Evolutionary conservation across 1,139 yeast genomes (phyloP), one percentile per base, ranked within the genome.

Genomic region (Protomyces gravidus): DNA sequence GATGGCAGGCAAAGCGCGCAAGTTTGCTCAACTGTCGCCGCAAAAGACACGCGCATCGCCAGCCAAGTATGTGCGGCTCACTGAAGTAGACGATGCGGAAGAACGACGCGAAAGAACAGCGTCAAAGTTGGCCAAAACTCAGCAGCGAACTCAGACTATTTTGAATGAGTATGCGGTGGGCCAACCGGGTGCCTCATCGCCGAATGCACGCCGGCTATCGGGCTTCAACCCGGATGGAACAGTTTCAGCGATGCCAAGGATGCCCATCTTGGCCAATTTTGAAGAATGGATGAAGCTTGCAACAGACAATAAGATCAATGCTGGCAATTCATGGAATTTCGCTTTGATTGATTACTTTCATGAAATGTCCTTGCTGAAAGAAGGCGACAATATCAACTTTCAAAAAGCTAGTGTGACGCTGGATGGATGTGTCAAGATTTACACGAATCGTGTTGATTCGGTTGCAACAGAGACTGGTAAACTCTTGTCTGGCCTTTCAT

Each of bases 381-480:
- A 77, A 50, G 86, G 86, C 3, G 84, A 82, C 61, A 78, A 81
- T 21, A 82, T 85, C 66, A 84, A 85, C 68, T 86, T 86, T 68
- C 92, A 84, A 67, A 80, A 80, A 64, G 95, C 95, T 0, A 81
- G 89, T 0, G 85, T 89, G 1, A 85, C 95, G 0, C 72, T 87
- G 46, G 95, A 87, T 68, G 95, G 95, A 0, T 87, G 95, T 74
- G 88, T 86, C 46, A 86, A 86, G 72, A 85, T 88, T 55, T 87
- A 87, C 67, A 81, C 89, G 6, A 84, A 89, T 32, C 80, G 98
- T 67, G 90, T 92, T 17, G 97, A 90, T 67, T 86, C 95, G 0
- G 95, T 89, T 0, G 95, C 92, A 1, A 84, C 86, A 1, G 97
- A 90, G 67, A 89, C 97, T 0, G 95, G 96, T 2, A 83, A 84